These are phyloP conservation scores for Cucurbita maxima DNA, from an alignment of 306 rosid species.

Conservation along the genomic window DNA sequence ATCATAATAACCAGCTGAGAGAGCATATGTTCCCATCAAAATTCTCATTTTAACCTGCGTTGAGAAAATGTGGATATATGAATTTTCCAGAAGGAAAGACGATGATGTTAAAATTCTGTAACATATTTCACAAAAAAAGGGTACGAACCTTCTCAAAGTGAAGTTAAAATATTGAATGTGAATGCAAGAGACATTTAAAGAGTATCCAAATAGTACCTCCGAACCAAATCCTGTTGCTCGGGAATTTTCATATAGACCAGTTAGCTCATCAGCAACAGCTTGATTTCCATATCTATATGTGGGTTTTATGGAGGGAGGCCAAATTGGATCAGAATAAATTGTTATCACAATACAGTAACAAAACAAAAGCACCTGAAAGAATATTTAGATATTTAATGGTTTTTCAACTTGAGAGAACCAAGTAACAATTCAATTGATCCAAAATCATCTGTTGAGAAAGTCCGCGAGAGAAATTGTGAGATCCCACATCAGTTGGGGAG, in stretches of 20 bases:
- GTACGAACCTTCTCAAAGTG: background rate
- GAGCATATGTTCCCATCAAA: slow-evolving; percentile 87
- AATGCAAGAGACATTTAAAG: slow-evolving; percentile 1
- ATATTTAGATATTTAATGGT: background rate
- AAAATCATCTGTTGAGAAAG: background rate
- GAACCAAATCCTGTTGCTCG: slow-evolving; percentile 83
- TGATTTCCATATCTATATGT: slow-evolving; percentile 73
- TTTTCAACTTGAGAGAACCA: background rate
- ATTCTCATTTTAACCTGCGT: slow-evolving; percentile 94
- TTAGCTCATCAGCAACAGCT: slow-evolving; percentile 53
- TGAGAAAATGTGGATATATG: background rate
- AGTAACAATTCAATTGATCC: background rate
- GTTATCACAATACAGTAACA: background rate
- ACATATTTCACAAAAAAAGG: background rate
- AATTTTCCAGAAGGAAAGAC: background rate
- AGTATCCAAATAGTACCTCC: slow-evolving; percentile 39
- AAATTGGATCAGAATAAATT: background rate
- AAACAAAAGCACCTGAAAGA: background rate
- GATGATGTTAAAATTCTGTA: background rate
- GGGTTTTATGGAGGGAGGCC: background rate
- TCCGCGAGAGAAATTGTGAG: too few relatives aligned
- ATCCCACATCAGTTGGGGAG: too few relatives aligned
- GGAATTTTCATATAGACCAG: slow-evolving; percentile 59
- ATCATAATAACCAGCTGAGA: slow-evolving; percentile 98
- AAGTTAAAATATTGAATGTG: background rate